Base-by-base conservation (phyloP, 1,139 yeast genomes). In the Debaryomyces coudertii region DNA sequence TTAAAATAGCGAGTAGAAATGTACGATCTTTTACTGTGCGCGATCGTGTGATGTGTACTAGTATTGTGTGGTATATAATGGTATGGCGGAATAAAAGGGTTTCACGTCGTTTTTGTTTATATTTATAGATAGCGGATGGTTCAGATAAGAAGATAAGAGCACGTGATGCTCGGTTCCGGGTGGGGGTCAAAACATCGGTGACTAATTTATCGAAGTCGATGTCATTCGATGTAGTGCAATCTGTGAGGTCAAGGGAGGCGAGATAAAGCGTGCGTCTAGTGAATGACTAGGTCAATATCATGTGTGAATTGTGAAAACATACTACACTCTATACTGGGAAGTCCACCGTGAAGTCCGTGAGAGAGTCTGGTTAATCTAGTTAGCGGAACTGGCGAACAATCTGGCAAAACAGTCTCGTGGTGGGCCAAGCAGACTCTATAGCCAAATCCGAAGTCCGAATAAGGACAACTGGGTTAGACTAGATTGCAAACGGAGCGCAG, bases 141-240 rank as follows among this genome's bases (percentile, higher is more conserved):
- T 5, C 18, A 31, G 36, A 33, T 33, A 33, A 33, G 36, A 33
- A n/a, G 36, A 33, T 33, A 33, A 33, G 36, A 18, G 7, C 36
- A 33, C 36, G 36, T 33, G 36, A 11, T 9, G 14, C 33, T 29
- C 33, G 33, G 33, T n/a, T 29, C 15, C n/a, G n/a, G n/a, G 12
- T 7, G 35, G 36, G 36, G 36, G n/a, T 14, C 36, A n/a, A 18
- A 7, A 11, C 36, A 33, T 33, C 36, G 9, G 24, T 33, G 36
- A 33, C 36, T 33, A 33, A 11, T 33, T 33, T 20, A 33, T 33
- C 14, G 23, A 31, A 31, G 12, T 18, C 7, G 36, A 33, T 33
- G 36, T 33, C 36, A 20, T 25, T 25, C 28, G 12, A 25, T 33
- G 36, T 15, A 8, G 36, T 8, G 20, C 20, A 22, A 33, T 16